Base-by-base conservation (phyloP, 352 stramenopile species). In the Globisporangium nodosum region DNA sequence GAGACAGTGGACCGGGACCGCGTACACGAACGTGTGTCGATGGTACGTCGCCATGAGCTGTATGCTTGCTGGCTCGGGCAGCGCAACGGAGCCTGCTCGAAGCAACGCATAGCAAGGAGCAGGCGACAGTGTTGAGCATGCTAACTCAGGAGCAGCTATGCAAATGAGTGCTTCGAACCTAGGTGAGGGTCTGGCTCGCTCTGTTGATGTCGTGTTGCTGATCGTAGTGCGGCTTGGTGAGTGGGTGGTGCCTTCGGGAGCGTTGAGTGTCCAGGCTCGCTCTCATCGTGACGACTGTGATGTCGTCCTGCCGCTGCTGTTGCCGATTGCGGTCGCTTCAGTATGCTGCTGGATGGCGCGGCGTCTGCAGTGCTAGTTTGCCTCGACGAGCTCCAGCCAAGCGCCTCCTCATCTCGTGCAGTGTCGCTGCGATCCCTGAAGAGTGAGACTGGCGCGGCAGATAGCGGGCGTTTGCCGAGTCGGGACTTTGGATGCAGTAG, bases 1-100 rank as follows among this genome's bases (percentile, higher is more conserved):
- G 7, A 92, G 56, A 27, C 69, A 82, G 39, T 89, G 78, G 1
- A 69, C 54, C 13, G 82, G 82, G 2, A 90, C 74, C 3, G 78
- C 79, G 33, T 92, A 92, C 0, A 79, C 64, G 56, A 92, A 92
- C 1, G 78, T 85, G 30, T 86, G 71, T 12, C 57, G 57, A n/a
- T 73, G 64, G 24, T 57, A 63, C 35, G 53, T 43, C 15, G 39
- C 0, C 53, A 61, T 57, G 37, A 60, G 3, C 20, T 21, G 7
- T 24, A 47, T 24, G 9, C 33, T 52, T 18, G 24, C 5, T 3
- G 35, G 0, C 4, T 31, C 20, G 3, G 51, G 39, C 4, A 50
- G 46, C 11, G 35, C 27, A 30, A 3, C 6, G 49, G 45, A 48
- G 12, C 9, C 53, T 45, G 42, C 24, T 11, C 15, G 21, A 3